Evolutionary conservation across 352 stramenopile genomes (phyloP).

Genomic region (Plasmopara halstedii): DNA sequence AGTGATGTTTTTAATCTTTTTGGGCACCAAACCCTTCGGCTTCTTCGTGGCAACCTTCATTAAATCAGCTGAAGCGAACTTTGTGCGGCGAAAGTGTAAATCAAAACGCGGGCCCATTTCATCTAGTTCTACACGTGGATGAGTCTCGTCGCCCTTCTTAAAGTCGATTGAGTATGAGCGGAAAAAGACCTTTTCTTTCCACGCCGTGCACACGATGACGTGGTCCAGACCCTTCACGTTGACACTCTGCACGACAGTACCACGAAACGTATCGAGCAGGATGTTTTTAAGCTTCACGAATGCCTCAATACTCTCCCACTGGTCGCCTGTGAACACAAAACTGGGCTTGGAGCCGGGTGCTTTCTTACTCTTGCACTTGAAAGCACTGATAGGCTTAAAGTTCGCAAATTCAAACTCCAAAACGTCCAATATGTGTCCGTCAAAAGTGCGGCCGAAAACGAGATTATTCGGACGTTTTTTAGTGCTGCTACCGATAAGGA

Average conservation of each 20-base stretch:
- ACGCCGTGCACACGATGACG: constrained; percentile 95
- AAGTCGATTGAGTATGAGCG: constrained; percentile 95
- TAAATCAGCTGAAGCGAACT: constrained; percentile 93
- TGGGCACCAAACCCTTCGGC: constrained; percentile 84
- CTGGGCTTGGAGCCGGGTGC: constrained; percentile 92
- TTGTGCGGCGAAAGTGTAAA: constrained; percentile 89
- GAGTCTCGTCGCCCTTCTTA: constrained; percentile 81
- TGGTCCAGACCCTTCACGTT: constrained; percentile 96
- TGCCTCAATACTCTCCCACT: constrained; percentile 88
- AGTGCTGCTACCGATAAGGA: constrained; percentile 94
- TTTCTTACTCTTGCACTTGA: constrained; percentile 90
- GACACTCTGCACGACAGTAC: constrained; percentile 92
- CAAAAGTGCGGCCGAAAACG: constrained; percentile 95
- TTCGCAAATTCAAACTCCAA: constrained; percentile 95
- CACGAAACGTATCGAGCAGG: constrained; percentile 96
- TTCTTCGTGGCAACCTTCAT: constrained; percentile 95
- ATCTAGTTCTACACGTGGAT: constrained; percentile 82
- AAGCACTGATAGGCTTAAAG: constrained; percentile 92
- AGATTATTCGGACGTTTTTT: constrained; percentile 99
- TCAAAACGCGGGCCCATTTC: constrained; percentile 88
- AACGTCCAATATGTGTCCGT: constrained; percentile 97
- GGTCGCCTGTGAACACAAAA: constrained; percentile 93
- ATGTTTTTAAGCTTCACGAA: constrained; percentile 94
- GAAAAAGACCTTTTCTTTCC: constrained; percentile 90
- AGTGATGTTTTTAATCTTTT: constrained; percentile 98